Conservation (phyloP, 1,284 basidiomycete genomes). For the Malassezia yamatoensis region DNA sequence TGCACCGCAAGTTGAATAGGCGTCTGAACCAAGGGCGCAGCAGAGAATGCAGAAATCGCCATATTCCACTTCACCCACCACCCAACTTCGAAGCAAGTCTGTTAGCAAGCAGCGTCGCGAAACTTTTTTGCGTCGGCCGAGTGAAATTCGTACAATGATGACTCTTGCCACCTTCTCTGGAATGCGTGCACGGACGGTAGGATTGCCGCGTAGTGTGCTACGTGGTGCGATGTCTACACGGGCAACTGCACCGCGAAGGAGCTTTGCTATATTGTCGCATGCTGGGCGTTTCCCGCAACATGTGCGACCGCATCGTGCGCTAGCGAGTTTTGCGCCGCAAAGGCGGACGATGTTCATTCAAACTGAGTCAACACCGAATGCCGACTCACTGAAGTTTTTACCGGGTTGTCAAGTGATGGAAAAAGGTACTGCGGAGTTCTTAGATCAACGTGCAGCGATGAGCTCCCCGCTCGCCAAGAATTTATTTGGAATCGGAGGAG, state of each 20-base stretch:
- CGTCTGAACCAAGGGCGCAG: conserved; percentile 17
- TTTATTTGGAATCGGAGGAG: conserved; percentile 84
- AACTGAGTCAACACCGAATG: conserved; percentile 92
- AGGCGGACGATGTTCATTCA: conserved; percentile 36
- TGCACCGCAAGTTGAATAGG: conserved; percentile 16
- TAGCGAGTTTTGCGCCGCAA: conserved; percentile 27
- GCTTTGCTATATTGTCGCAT: background rate
- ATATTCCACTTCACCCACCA: background rate
- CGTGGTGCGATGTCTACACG: background rate
- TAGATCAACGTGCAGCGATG: conserved; percentile 56
- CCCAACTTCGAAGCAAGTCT: background rate
- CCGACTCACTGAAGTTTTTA: conserved; percentile 95
- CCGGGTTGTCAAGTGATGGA: conserved; percentile 82
- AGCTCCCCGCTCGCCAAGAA: conserved; percentile 81
- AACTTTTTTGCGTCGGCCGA: conserved; percentile 13
- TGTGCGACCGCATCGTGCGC: conserved; percentile 64
- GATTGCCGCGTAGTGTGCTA: background rate
- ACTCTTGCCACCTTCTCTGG: background rate
- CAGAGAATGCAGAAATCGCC: background rate
- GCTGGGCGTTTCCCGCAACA: background rate
- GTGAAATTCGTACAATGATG: background rate
- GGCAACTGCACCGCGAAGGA: background rate
- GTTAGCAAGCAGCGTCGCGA: background rate
- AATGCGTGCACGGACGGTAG: background rate
- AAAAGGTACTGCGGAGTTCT: conserved; percentile 75